phyloP scores from a whole-genome alignment of 805 yeast genomes.

The Starmerella vaccinii region DNA sequence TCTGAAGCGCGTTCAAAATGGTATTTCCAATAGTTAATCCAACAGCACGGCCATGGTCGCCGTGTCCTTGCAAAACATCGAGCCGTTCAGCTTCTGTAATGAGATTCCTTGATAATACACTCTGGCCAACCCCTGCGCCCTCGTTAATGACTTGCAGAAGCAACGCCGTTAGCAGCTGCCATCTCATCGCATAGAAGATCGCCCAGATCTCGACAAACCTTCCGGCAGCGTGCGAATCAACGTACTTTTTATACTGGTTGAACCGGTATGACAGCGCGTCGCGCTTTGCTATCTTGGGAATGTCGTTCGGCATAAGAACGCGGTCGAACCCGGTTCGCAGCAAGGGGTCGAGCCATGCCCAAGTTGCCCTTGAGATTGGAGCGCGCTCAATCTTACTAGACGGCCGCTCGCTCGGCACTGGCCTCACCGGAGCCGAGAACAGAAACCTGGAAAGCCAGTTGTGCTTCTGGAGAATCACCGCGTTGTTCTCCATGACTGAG shows the following conservation, averaged over 20 bases:
- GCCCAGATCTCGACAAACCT: constrained; percentile 14
- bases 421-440: constrained; percentile 7
- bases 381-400: constrained; percentile 25
- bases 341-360: constrained; percentile 46
- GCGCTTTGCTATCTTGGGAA: constrained; percentile 11
- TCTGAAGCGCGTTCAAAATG: constrained; percentile 40
- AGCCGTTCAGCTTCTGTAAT: constrained; percentile 13
- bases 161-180: background rate
- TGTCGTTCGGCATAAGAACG: constrained; percentile 17
- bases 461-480: background rate
- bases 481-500: background rate
- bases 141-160: background rate
- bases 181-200: constrained; percentile 15
- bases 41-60: constrained; percentile 43
- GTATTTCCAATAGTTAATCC: constrained; percentile 68
- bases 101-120: constrained; percentile 15
- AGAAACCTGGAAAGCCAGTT: background rate
- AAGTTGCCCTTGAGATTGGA: constrained; percentile 35
- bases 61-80: background rate
- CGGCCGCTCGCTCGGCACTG: constrained; percentile 19
- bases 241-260: constrained; percentile 7
- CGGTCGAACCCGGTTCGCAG: constrained; percentile 29
- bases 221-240: constrained; percentile 1
- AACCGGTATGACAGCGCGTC: constrained; percentile 10
- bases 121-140: constrained; percentile 12